Evolutionary conservation across 2,329 filamentous ascomycete genomes (phyloP).

Genomic region (Beauveria varroae): DNA sequence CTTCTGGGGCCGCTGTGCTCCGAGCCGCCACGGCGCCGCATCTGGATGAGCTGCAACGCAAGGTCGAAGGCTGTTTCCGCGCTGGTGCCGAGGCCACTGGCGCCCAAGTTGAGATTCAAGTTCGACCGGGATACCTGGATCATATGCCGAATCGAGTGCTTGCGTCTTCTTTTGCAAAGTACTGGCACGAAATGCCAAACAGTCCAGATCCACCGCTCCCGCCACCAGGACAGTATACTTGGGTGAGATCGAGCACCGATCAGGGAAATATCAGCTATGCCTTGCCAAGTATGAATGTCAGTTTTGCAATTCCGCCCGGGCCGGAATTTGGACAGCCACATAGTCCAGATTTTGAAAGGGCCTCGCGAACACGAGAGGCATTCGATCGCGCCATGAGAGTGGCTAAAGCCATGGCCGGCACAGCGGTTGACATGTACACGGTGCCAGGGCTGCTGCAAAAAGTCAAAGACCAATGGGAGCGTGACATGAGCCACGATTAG

Average conservation of each 20-base stretch:
- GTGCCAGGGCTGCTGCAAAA: conserved; percentile 16
- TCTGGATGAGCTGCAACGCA: conserved; percentile 29
- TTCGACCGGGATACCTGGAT: conserved; percentile 39
- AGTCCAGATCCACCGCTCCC: conserved; percentile 20
- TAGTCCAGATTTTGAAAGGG: conserved; percentile 18
- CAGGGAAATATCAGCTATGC: conserved; percentile 52
- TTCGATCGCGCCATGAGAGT: conserved; percentile 18
- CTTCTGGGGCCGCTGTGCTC: conserved; percentile 28
- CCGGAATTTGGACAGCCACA: conserved; percentile 15
- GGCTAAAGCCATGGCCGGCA: conserved; percentile 18
- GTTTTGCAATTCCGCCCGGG: conserved; percentile 42
- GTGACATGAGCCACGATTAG: conserved; percentile 12
- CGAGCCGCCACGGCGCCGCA: conserved; percentile 21
- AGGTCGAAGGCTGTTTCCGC: conserved; percentile 35
- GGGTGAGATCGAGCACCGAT: conserved; percentile 48
- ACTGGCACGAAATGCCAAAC: conserved; percentile 34
- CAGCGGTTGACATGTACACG: conserved; percentile 18
- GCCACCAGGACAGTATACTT: conserved; percentile 31
- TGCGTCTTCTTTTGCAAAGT: conserved; percentile 34
- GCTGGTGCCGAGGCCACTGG: conserved; percentile 36
- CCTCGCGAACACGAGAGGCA: conserved; percentile 16
- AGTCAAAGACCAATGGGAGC: conserved; percentile 18
- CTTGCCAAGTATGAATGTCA: conserved; percentile 45
- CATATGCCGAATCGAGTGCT: conserved; percentile 46
- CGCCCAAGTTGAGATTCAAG: conserved; percentile 34